Conservation (phyloP, 495 filamentous ascomycete species). For the Aspergillus nidulans region DNA sequence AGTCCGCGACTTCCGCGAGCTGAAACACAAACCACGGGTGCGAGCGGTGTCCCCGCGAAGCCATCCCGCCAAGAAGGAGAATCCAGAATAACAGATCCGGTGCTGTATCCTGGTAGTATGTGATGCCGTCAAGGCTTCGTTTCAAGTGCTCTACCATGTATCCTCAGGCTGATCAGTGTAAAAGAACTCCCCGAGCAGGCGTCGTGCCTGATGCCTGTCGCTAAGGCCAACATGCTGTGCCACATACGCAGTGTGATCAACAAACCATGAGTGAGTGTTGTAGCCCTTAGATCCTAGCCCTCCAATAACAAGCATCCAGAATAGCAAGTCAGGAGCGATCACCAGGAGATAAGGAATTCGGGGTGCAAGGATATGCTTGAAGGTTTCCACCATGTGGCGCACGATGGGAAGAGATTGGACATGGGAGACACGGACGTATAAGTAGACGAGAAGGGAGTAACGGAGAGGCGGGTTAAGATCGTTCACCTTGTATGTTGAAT, state of each 20-base stretch:
- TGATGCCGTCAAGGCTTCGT: not conserved
- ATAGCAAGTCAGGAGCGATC: not conserved
- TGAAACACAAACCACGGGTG: not conserved
- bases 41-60: not conserved
- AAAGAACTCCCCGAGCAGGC: not conserved
- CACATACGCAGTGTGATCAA: not conserved
- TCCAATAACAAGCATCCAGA: slow-evolving; percentile 8
- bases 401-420: slow-evolving; percentile 5
- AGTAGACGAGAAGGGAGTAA: not conserved
- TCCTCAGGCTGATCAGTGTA: slow-evolving; percentile 3
- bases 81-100: slow-evolving; percentile 6
- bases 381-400: not conserved
- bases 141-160: not conserved
- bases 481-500: not conserved
- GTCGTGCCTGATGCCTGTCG: not conserved
- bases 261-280: not conserved
- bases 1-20: not conserved
- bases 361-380: too few relatives aligned
- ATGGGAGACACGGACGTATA: slow-evolving; percentile 5
- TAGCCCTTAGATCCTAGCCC: slow-evolving; percentile 4
- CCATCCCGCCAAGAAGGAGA: slow-evolving; percentile 5
- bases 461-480: slow-evolving; percentile 3
- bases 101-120: not conserved
- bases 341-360: not conserved
- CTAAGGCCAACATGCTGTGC: not conserved